Percentiles rank a stretch among this genome's conserved stretches.
Evolutionary conservation across 2,329 filamentous ascomycete species (phyloP).

Genomic region (Paecilomyces niveus): DNA sequence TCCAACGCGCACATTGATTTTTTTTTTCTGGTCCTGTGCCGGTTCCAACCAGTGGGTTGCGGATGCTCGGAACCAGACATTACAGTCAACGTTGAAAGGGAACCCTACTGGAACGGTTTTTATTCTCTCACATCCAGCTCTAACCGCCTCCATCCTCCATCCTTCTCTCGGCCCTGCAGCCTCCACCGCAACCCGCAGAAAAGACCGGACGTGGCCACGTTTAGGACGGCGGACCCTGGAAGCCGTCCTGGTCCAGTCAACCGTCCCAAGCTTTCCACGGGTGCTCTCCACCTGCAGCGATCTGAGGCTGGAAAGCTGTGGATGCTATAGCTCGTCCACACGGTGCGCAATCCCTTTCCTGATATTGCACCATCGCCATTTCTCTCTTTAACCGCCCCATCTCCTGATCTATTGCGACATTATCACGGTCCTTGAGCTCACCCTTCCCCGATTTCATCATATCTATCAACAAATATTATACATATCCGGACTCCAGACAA

Average conservation of each 20-base stretch:
- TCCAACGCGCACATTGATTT: background rate
- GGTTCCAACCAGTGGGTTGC: slow-evolving; percentile 2
- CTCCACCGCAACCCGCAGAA: background rate
- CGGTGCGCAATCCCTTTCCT: slow-evolving; percentile 1
- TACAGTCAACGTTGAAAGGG: background rate
- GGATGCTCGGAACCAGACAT: slow-evolving; percentile 15
- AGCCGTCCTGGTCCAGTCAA: background rate
- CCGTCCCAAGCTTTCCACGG: background rate
- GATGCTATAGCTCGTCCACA: slow-evolving; percentile 1
- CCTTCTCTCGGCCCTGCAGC: background rate
- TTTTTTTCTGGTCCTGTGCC: slow-evolving; percentile 2
- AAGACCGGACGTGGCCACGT: background rate
- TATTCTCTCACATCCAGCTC: background rate
- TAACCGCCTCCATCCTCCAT: background rate
- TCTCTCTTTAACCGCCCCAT: background rate
- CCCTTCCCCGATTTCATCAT: background rate
- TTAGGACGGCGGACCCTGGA: background rate
- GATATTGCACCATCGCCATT: slow-evolving; percentile 14
- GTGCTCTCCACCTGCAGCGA: slow-evolving; percentile 6
- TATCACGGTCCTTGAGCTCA: background rate
- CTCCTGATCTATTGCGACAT: slow-evolving; percentile 13
- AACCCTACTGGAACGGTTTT: slow-evolving; percentile 1
- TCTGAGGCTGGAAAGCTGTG: background rate
- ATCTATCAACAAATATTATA: background rate
- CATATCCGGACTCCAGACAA: background rate